phyloP scores from a whole-genome alignment of 2,329 filamentous ascomycete species.

The Hypocrella siamensis region DNA sequence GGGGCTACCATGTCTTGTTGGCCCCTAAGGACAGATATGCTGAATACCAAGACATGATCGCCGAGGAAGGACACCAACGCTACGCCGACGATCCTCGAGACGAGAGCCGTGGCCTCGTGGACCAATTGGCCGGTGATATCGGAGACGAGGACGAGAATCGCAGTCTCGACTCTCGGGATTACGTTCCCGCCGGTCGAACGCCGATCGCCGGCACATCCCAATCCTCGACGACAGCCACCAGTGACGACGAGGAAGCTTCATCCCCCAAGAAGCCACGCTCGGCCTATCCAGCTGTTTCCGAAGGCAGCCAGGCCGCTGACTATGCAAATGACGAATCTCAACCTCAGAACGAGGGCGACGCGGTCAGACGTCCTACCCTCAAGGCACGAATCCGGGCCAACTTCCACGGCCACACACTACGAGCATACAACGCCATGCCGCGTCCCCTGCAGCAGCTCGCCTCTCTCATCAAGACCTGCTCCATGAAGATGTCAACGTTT shows the following conservation, averaged over 20 bases:
- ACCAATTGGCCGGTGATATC: constrained; percentile 17
- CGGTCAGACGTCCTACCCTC: constrained; percentile 15
- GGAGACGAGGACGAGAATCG: constrained; percentile 20
- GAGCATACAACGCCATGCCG: constrained; percentile 23
- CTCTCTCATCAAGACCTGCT: constrained; percentile 14
- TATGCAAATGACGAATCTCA: constrained; percentile 39
- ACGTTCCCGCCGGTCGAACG: constrained; percentile 40
- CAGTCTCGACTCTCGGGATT: constrained; percentile 28
- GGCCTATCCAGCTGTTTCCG: constrained; percentile 11
- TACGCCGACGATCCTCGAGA: constrained; percentile 27
- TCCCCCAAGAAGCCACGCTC: constrained; percentile 15
- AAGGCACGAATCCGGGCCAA: constrained; percentile 15
- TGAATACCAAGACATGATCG: constrained; percentile 40
- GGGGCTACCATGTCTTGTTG: constrained; percentile 92
- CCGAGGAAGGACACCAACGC: constrained; percentile 44
- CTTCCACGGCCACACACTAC: constrained; percentile 8
- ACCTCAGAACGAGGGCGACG: constrained; percentile 34
- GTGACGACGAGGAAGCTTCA: constrained; percentile 23
- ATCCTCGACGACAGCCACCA: constrained; percentile 32
- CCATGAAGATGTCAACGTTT: constrained; percentile 40
- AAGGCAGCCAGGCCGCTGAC: constrained; percentile 12
- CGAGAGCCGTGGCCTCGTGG: constrained; percentile 29
- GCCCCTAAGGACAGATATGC: constrained; percentile 64
- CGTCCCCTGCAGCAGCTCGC: constrained; percentile 21
- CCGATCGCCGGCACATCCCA: constrained; percentile 34